A percentile compares a stretch with the other conserved stretches of the same genome.
Conservation (phyloP, 1,284 basidiomycete species). For the Cystobasidium pallidum region DNA sequence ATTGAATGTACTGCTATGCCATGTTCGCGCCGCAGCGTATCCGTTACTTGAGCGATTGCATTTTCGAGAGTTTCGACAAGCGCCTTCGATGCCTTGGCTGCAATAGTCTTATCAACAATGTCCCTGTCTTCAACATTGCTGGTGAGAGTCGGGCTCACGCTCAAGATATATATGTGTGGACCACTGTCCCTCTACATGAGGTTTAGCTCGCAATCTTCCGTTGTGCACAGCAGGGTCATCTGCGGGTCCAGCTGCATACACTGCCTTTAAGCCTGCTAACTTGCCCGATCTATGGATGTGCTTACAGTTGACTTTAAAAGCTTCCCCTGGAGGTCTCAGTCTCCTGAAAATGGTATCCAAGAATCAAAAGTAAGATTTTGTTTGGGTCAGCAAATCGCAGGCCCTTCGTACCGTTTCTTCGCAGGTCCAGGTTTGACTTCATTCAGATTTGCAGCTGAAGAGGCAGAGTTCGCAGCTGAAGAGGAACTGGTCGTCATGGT, state of each 20-base stretch:
- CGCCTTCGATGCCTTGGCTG: conserved; percentile 8
- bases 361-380: too few relatives aligned
- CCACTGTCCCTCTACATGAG: conserved; percentile 79
- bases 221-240: conserved; percentile 57
- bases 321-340: conserved; percentile 26
- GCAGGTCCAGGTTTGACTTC: conserved; percentile 8
- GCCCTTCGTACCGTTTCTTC: conserved; percentile 8
- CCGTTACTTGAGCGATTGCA: not conserved
- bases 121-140: not conserved
- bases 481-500: not conserved
- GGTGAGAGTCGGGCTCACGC: conserved; percentile 35
- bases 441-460: not conserved
- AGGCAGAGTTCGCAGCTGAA: not conserved
- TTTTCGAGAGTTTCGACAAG: not conserved
- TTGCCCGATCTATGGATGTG: too few relatives aligned
- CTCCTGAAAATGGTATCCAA: not conserved
- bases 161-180: conserved; percentile 71
- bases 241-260: conserved; percentile 13
- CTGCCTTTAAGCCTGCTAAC: too few relatives aligned
- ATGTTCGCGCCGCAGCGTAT: not conserved
- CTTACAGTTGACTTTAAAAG: conserved; percentile 2
- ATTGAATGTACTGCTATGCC: not conserved
- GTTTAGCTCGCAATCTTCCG: conserved; percentile 70
- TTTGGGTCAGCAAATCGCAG: too few relatives aligned
- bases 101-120: not conserved